Evolutionary conservation across 768 basidiomycete species (phyloP).

Genomic region (Kwoniella sp.): DNA sequence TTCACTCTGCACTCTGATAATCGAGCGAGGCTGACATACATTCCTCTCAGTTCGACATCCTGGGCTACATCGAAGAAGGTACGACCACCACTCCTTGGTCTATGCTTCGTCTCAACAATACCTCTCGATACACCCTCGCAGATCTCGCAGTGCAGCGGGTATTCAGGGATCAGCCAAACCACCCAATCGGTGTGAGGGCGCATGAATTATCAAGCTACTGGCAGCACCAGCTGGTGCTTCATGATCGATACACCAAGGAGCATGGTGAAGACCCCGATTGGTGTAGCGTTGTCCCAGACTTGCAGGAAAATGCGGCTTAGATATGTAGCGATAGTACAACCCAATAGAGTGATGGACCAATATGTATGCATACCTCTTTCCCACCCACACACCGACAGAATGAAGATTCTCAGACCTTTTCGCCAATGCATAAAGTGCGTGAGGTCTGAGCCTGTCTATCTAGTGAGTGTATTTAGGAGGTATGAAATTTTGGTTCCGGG

Average conservation of each 20-base stretch:
- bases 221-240: slow-evolving; percentile 66
- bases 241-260: slow-evolving; percentile 65
- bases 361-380: not conserved
- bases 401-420: too few species aligned
- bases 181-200: slow-evolving; percentile 59
- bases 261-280: slow-evolving; percentile 55
- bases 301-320: slow-evolving; percentile 25
- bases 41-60: slow-evolving; percentile 38
- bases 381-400: too few species aligned
- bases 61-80: slow-evolving; percentile 52
- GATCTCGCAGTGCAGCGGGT: slow-evolving; percentile 53
- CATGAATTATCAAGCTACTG: slow-evolving; percentile 65
- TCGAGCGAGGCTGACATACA: slow-evolving; percentile 5
- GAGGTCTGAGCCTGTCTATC: too few species aligned
- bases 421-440: slow-evolving; percentile 2
- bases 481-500: slow-evolving; percentile 16
- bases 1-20: not conserved
- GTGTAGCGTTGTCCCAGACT: slow-evolving; percentile 40
- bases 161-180: slow-evolving; percentile 39
- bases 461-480: too few species aligned
- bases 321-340: slow-evolving; percentile 8
- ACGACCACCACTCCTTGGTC: slow-evolving; percentile 58
- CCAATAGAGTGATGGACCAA: not conserved
- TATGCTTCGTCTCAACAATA: slow-evolving; percentile 54
- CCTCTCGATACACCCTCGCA: slow-evolving; percentile 55